A percentile compares a stretch with the other conserved stretches of the same genome.
phyloP scores from a whole-genome alignment of 768 basidiomycete species.

The Pleurotus tuber-regium region DNA sequence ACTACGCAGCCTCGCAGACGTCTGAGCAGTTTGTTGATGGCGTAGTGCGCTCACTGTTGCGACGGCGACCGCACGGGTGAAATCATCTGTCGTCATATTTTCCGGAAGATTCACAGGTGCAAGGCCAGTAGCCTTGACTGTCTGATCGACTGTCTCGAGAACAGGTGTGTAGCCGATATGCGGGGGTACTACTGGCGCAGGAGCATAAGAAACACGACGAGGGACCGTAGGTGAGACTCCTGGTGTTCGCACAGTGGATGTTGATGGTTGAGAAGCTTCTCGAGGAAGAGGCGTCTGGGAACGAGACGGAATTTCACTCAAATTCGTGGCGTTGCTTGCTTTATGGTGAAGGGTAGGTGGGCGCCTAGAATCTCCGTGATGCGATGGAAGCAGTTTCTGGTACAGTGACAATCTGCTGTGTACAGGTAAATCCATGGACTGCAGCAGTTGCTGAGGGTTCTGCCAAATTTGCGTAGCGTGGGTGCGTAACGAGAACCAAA shows the following conservation, averaged over 20 bases:
- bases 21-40: conserved; percentile 65
- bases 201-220: conserved; percentile 58
- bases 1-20: conserved; percentile 43
- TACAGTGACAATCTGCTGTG: conserved; percentile 62
- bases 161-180: conserved; percentile 54
- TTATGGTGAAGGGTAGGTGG: conserved; percentile 39
- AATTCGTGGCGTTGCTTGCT: conserved; percentile 36
- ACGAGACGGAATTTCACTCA: conserved; percentile 31
- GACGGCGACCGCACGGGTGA: conserved; percentile 90
- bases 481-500: conserved; percentile 98
- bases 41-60: conserved; percentile 90
- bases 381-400: conserved; percentile 49
- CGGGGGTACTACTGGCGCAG: conserved; percentile 19
- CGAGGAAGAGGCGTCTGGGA: conserved; percentile 37
- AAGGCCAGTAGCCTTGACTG: conserved; percentile 61
- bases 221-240: conserved; percentile 40
- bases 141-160: conserved; percentile 75
- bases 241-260: conserved; percentile 18
- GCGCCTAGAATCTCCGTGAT: conserved; percentile 19
- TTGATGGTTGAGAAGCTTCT: conserved; percentile 21
- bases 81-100: conserved; percentile 79
- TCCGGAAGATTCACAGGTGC: conserved; percentile 55
- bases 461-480: conserved; percentile 99
- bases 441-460: conserved; percentile 84
- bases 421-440: conserved; percentile 57